A percentile compares a stretch with the other conserved stretches of the same genome.
phyloP scores from a whole-genome alignment of 257 asterid species.

The Nicotiana undulata region DNA sequence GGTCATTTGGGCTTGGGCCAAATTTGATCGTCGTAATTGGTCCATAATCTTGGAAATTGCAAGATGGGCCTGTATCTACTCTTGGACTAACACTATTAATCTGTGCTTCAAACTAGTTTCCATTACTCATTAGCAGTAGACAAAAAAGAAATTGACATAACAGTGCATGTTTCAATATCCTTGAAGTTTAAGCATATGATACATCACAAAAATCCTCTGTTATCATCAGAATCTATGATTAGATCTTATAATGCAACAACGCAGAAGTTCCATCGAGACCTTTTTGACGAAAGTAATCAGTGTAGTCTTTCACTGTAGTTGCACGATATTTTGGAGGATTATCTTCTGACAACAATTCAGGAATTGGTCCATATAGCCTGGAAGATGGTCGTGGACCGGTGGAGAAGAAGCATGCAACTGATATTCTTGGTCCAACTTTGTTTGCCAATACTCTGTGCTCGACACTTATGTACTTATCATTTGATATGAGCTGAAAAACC shows the following conservation, averaged over 20 bases:
- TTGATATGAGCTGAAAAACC: slow-evolving; percentile 42
- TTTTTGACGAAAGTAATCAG: slow-evolving; percentile 21
- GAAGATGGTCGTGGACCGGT: slow-evolving; percentile 28
- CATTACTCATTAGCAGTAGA: too few species aligned
- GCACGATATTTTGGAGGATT: slow-evolving; percentile 52
- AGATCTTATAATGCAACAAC: slow-evolving; percentile 43
- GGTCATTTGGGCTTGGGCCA: too few species aligned
- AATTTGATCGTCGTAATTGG: too few species aligned
- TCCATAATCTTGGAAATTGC: too few species aligned
- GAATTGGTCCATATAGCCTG: slow-evolving; percentile 44
- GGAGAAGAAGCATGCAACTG: slow-evolving; percentile 58
- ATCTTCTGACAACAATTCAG: slow-evolving; percentile 44
- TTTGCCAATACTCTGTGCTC: slow-evolving; percentile 57
- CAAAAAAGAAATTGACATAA: too few species aligned
- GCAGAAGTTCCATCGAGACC: slow-evolving; percentile 53
- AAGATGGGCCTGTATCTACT: too few species aligned
- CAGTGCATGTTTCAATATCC: background rate
- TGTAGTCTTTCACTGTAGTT: slow-evolving; percentile 44
- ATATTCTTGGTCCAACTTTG: slow-evolving; percentile 44
- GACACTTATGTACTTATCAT: slow-evolving; percentile 49
- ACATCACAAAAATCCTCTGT: background rate
- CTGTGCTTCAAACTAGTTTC: too few species aligned
- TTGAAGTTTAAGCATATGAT: background rate
- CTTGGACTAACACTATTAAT: too few species aligned
- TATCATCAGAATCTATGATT: background rate